Conservation (phyloP, 2,329 filamentous ascomycete genomes). For the Trichoderma koningii region DNA sequence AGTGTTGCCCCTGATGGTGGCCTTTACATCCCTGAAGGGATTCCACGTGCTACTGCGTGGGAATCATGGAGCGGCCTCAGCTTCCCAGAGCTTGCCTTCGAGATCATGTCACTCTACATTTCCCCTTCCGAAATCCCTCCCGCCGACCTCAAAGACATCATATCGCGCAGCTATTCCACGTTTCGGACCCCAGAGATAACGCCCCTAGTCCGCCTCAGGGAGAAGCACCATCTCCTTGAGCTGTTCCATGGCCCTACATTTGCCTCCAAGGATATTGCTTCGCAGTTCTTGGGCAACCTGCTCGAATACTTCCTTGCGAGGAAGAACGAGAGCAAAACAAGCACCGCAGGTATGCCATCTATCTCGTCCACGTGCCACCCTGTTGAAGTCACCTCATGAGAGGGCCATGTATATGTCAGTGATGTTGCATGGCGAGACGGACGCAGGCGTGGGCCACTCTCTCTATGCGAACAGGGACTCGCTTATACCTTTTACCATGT, state of each 20-base stretch:
- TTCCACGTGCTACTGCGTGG: conserved; percentile 52
- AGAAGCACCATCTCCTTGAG: conserved; percentile 85
- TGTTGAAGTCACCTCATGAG: neutral
- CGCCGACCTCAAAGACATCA: conserved; percentile 78
- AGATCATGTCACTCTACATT: conserved; percentile 87
- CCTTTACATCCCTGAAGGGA: conserved; percentile 83
- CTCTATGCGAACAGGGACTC: conserved; percentile 8
- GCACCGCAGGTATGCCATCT: conserved; percentile 46
- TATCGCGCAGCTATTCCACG: conserved; percentile 82
- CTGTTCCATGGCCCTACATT: conserved; percentile 96
- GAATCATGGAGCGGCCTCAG: conserved; percentile 72
- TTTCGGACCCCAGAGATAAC: conserved; percentile 73
- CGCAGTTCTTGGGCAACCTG: conserved; percentile 94
- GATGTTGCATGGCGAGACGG: conserved; percentile 10
- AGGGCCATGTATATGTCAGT: conserved; percentile 14
- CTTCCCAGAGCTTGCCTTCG: conserved; percentile 79
- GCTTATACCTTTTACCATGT: conserved; percentile 6
- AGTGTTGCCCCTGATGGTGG: conserved; percentile 85
- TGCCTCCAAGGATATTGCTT: conserved; percentile 85
- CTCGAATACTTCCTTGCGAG: conserved; percentile 85
- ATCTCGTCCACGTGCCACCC: conserved; percentile 10
- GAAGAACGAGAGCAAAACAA: conserved; percentile 69
- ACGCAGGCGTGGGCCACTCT: neutral
- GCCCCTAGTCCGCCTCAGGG: conserved; percentile 71
- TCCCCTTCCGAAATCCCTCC: conserved; percentile 78